phyloP scores from a whole-genome alignment of 148 eudicot species.

The Vaccinium corymbosum region DNA sequence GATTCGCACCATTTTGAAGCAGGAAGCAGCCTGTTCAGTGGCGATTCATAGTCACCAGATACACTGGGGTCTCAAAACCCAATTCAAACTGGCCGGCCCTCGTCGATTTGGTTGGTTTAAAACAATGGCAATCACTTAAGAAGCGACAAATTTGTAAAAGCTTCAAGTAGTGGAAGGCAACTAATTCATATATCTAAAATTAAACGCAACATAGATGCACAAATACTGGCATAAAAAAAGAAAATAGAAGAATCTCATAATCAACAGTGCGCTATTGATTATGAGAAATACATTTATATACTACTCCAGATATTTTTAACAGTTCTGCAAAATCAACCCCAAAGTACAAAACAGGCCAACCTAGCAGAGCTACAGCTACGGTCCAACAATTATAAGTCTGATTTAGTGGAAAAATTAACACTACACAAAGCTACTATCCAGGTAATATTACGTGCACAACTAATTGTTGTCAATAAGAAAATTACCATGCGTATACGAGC shows the following conservation, averaged over 20 bases:
- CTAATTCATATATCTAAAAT: not conserved
- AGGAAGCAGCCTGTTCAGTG: not conserved
- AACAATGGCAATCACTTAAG: not conserved
- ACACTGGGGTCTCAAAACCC: not conserved
- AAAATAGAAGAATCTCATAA: not conserved
- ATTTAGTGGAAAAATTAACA: not conserved
- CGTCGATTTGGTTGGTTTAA: not conserved
- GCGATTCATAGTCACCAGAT: not conserved
- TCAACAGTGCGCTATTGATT: not conserved
- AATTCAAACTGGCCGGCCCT: not conserved
- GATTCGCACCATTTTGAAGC: not conserved
- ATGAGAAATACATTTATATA: not conserved
- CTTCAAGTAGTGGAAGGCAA: not conserved
- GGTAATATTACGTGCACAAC: not conserved
- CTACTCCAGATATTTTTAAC: not conserved
- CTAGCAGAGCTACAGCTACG: not conserved
- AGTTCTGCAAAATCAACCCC: not conserved
- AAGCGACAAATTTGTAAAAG: not conserved
- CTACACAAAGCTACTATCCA: not conserved
- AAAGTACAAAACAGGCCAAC: not conserved
- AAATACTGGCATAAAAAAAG: not conserved
- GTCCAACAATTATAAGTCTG: not conserved
- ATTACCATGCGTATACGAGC: conserved; percentile 98
- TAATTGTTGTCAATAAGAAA: conserved; percentile 16
- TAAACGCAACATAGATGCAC: not conserved